Evolutionary conservation across 2,329 filamentous ascomycete genomes (phyloP), one percentile per base, ranked within the genome.

Genomic region (Massarina eburnea): DNA sequence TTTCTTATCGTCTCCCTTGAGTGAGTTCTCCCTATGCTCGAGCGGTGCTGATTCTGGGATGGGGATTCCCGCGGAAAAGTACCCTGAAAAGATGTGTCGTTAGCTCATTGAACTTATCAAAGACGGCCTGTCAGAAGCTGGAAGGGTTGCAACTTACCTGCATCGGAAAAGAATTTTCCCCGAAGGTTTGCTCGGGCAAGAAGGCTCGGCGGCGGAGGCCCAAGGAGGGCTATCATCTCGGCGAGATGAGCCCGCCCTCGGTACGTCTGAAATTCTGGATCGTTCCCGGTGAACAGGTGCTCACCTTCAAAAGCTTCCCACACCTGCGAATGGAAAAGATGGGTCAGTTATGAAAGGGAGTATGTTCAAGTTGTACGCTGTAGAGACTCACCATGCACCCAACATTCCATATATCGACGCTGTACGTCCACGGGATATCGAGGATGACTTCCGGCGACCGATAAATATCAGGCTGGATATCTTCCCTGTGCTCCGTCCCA

Each of bases 401-500:
- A 37, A 68, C 45, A 39, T 65, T 66, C 68, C 68, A 71, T 1
- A 71, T 61, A 38, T 70, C 68, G 22, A 71, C 56, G 48, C 64
- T 67, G 20, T 58, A 60, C 14, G 54, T 52, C 67, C 68, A 71
- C 20, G 66, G 51, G 49, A 70, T 64, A 14, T 59, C 61, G 9
- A 71, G 24, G 14, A 71, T 62, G 2, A 71, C 55, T 45, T 71
- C 68, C 12, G 67, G 68, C 3, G 66, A 66, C 26, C 67, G 49
- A 44, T 71, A 71, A 10, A 67, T 41, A 20, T 52, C 55, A 2
- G 66, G 68, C 62, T 69, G 68, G 18, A 68, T 58, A 41, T 66
- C 55, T 5, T 61, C 62, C 8, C n/a, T n/a, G 43, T 61, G 50
- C 45, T 48, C 36, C 17, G 22, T 53, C 4, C 48, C 37, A 2